These are phyloP conservation scores for Populus pruinosa DNA, from an alignment of 345 rosid genomes.

Conservation along the genomic window DNA sequence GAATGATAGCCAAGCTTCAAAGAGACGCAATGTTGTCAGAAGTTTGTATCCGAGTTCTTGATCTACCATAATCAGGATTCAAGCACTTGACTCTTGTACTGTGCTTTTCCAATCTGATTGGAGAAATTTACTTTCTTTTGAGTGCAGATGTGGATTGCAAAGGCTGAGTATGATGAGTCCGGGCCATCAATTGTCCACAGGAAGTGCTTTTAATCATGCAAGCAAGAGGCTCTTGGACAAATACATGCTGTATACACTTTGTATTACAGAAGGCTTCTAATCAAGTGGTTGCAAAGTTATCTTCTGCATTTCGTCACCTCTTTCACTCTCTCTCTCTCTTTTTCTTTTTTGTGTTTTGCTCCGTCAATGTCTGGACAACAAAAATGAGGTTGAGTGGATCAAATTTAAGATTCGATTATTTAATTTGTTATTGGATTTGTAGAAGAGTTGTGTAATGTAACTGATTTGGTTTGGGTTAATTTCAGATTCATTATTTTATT, in stretches of 20 bases:
- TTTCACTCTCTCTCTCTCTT: not conserved
- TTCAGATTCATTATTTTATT: constrained; percentile 26
- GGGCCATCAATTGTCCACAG: constrained; percentile 71
- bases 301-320: not conserved
- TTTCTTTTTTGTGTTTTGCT: constrained; percentile 3
- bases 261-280: constrained; percentile 16
- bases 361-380: constrained; percentile 17
- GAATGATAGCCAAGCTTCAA: not conserved
- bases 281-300: constrained; percentile 23
- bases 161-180: constrained; percentile 64
- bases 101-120: constrained; percentile 1
- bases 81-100: not conserved
- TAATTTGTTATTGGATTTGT: constrained; percentile 15
- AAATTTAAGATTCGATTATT: constrained; percentile 6
- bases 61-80: not conserved
- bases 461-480: constrained; percentile 38
- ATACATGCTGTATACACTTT: constrained; percentile 18
- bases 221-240: constrained; percentile 16
- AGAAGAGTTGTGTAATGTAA: constrained; percentile 27
- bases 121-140: constrained; percentile 8
- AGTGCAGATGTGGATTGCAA: constrained; percentile 70
- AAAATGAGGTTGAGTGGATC: constrained; percentile 12
- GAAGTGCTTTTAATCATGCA: constrained; percentile 52
- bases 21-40: not conserved
- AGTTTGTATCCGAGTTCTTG: not conserved